Evolutionary conservation across 169 alveolate species (phyloP).

Genomic region (Condylostoma magnum): DNA sequence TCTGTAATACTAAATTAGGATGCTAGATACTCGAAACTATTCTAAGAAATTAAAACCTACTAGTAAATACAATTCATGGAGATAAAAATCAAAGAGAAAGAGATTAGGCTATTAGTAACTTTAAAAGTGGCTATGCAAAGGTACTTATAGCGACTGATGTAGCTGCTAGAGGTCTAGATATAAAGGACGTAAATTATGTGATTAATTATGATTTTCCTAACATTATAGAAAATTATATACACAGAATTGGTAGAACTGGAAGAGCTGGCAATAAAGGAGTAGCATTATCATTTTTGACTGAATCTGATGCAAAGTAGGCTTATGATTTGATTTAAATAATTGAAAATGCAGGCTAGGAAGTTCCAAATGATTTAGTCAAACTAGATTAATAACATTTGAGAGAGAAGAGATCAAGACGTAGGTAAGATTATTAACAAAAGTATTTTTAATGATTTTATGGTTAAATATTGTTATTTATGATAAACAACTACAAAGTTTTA

Average conservation of each 20-base stretch:
- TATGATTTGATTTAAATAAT: conserved; percentile 44
- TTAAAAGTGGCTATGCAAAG: conserved; percentile 58
- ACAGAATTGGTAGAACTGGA: conserved; percentile 99
- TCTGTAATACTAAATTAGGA: too few species aligned
- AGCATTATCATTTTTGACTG: conserved; percentile 51
- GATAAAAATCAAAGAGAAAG: conserved; percentile 95
- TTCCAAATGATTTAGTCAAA: conserved; percentile 45
- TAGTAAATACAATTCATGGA: conserved; percentile 98
- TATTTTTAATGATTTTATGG: too few species aligned
- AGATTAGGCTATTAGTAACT: conserved; percentile 64
- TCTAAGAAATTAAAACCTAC: too few species aligned
- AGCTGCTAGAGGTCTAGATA: conserved; percentile 85
- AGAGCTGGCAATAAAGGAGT: conserved; percentile 95
- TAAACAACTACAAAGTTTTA: too few species aligned
- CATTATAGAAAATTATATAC: conserved; percentile 96
- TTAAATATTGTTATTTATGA: too few species aligned
- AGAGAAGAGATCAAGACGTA: too few species aligned
- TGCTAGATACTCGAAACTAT: too few species aligned
- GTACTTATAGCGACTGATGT: conserved; percentile 84
- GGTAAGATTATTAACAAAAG: too few species aligned
- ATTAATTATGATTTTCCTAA: conserved; percentile 98
- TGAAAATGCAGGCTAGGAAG: conserved; percentile 36
- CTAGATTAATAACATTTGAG: too few species aligned
- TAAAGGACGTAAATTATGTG: conserved; percentile 68
- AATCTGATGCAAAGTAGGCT: conserved; percentile 17